Base-by-base conservation (phyloP, 208 protist species). In the Wallacemonas sp. region DNA sequence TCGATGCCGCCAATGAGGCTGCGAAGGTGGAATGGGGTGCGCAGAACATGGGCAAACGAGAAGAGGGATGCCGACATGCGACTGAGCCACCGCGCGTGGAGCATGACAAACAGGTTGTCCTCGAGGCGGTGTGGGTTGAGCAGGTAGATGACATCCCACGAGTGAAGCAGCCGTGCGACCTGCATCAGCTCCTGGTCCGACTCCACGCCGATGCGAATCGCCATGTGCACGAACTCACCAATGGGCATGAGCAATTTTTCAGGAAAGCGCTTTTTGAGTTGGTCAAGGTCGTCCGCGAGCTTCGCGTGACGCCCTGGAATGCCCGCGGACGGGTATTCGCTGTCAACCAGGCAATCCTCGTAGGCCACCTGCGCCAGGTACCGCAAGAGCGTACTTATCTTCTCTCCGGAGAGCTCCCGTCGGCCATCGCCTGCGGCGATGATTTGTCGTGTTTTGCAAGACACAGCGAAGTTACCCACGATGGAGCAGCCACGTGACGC, bases 401-500 rank as follows among this genome's bases (percentile, higher is more conserved):
- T 92, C 61, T 68, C 42, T 1, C 82, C 86, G 1, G 81, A 87
- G 24, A 92, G 58, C 53, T 83, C 66, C 17, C 78, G 74, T 34
- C 78, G 65, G 36, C 64, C 38, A 53, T 75, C 68, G 42, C 87
- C 88, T n/a, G 86, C 73, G 3, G 80, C 81, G 64, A 95, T 89
- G 54, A 94, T 72, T 22, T 68, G 59, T 10, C 89, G 85, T 39
- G 68, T 91, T 68, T 91, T 93, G 76, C 86, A 97, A 3, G 89
- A 95, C 3, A 93, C 88, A 41, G 91, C 91, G 59, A 94, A 97
- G 66, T 85, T 93, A 36, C 88, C 91, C 13, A 87, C 69, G 58
- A 95, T 85, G 52, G 42, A 62, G 69, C 34, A 36, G n/a, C 61
- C 38, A 57, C 32, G 62, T 37, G 26, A 41, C 15, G 2, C 48